Conservation (phyloP, 2,329 filamentous ascomycete genomes). For the Purpureocillium takamizusanense region DNA sequence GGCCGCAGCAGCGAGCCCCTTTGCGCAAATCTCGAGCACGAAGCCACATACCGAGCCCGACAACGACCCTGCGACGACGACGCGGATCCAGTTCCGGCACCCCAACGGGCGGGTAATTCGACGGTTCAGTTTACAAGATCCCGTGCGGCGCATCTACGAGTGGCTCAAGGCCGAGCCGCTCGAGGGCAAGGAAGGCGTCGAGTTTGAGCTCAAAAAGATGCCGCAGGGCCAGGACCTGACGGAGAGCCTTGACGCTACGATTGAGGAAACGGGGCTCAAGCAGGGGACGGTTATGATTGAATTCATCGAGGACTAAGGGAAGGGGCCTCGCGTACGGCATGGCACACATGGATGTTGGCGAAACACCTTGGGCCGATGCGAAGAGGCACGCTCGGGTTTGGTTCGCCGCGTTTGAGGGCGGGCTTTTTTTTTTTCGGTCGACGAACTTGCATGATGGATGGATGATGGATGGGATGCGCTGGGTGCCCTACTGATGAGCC, state of each 20-base stretch:
- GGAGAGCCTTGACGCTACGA: constrained; percentile 60
- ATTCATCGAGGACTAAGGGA: constrained; percentile 55
- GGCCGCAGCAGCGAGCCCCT: constrained; percentile 32
- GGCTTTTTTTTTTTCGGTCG: too few relatives aligned
- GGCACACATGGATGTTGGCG: too few relatives aligned
- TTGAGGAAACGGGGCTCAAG: constrained; percentile 77
- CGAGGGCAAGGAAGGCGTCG: constrained; percentile 66
- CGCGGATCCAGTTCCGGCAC: constrained; percentile 87
- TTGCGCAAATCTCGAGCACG: constrained; percentile 62
- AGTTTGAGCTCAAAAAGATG: constrained; percentile 85
- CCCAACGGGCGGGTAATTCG: constrained; percentile 78
- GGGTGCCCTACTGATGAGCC: too few relatives aligned
- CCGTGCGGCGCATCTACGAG: constrained; percentile 80
- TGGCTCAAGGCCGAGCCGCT: constrained; percentile 89
- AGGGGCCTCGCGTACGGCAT: too few relatives aligned
- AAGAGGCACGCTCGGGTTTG: too few relatives aligned
- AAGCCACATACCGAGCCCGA: constrained; percentile 72
- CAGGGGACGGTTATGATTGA: constrained; percentile 95
- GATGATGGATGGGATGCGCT: too few relatives aligned
- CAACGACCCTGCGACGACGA: constrained; percentile 60
- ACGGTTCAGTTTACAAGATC: constrained; percentile 69
- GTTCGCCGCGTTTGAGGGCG: too few relatives aligned
- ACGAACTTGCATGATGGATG: too few relatives aligned
- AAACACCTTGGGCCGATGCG: too few relatives aligned
- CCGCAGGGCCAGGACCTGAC: constrained; percentile 72